Conservation (phyloP, 106 monocot species). For the Vanilla planifolia region DNA sequence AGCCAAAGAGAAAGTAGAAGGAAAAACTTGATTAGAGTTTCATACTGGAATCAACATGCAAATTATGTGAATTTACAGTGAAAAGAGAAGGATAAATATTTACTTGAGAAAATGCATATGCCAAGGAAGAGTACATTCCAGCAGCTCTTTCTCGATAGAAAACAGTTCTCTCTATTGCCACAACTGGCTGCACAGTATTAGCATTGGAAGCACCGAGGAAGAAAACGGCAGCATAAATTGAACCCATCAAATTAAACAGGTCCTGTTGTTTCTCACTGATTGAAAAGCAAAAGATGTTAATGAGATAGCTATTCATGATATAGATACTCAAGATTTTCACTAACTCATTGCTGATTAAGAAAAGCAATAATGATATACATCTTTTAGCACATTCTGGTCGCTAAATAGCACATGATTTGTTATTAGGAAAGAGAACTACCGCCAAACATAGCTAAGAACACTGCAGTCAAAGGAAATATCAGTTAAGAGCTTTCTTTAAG, state of each 20-base stretch:
- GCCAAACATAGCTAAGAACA: too few species aligned
- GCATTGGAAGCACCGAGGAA: constrained; percentile 66
- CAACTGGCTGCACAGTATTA: constrained; percentile 64
- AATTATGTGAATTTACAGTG: background rate
- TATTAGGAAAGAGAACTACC: too few species aligned
- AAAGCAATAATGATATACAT: background rate
- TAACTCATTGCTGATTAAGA: background rate
- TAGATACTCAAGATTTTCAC: background rate
- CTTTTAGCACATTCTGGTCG: background rate
- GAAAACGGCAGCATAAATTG: constrained; percentile 55
- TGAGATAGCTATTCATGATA: background rate
- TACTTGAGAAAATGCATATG: constrained; percentile 95
- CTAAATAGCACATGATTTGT: background rate
- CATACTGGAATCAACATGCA: too few species aligned
- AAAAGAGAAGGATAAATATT: background rate
- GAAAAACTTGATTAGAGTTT: too few species aligned
- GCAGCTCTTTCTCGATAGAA: constrained; percentile 94
- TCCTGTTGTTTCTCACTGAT: constrained; percentile 69
- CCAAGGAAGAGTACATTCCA: constrained; percentile 83
- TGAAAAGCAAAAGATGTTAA: constrained; percentile 1
- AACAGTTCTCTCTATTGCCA: constrained; percentile 70
- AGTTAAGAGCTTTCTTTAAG: too few species aligned
- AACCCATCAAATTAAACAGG: constrained; percentile 61
- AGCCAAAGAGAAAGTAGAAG: too few species aligned
- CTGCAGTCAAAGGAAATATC: too few species aligned